phyloP scores from a whole-genome alignment of 2,329 filamentous ascomycete species.

The Paracoccidioides lutzii region DNA sequence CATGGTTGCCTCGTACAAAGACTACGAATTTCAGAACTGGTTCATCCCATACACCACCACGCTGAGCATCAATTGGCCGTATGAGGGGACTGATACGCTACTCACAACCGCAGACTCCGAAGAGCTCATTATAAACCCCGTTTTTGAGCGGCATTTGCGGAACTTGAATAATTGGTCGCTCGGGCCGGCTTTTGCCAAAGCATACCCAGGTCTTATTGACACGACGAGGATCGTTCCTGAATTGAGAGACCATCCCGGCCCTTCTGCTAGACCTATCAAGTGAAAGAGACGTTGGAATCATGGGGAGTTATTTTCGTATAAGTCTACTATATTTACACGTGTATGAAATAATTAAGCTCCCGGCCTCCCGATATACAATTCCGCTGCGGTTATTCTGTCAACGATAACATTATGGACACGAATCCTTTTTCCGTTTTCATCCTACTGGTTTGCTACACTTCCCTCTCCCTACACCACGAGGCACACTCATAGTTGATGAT shows the following conservation, averaged over 20 bases:
- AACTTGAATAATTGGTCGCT: constrained; percentile 71
- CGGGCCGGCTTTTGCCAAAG: constrained; percentile 52
- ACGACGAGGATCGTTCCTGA: constrained; percentile 21
- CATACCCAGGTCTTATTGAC: constrained; percentile 47
- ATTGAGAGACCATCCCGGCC: background rate
- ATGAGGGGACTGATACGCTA: constrained; percentile 59
- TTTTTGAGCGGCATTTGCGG: constrained; percentile 68
- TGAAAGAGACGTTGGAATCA: background rate
- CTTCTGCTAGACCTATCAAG: background rate
- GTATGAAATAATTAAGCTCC: no score
- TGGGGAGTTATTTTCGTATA: no score
- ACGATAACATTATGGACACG: no score
- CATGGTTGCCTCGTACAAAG: constrained; percentile 41
- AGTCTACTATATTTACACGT: no score
- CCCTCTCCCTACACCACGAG: no score
- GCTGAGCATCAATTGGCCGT: constrained; percentile 71
- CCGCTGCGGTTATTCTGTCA: no score
- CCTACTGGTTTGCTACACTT: no score
- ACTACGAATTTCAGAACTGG: constrained; percentile 63
- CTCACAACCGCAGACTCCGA: constrained; percentile 40
- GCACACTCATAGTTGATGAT: no score
- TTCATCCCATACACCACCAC: constrained; percentile 71
- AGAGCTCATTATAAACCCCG: constrained; percentile 69
- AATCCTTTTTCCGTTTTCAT: no score
- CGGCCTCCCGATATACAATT: no score